Evolutionary conservation across 2,329 filamentous ascomycete species (phyloP), one percentile per base, ranked within the genome.

Genomic region (Botrytis sinoallii): DNA sequence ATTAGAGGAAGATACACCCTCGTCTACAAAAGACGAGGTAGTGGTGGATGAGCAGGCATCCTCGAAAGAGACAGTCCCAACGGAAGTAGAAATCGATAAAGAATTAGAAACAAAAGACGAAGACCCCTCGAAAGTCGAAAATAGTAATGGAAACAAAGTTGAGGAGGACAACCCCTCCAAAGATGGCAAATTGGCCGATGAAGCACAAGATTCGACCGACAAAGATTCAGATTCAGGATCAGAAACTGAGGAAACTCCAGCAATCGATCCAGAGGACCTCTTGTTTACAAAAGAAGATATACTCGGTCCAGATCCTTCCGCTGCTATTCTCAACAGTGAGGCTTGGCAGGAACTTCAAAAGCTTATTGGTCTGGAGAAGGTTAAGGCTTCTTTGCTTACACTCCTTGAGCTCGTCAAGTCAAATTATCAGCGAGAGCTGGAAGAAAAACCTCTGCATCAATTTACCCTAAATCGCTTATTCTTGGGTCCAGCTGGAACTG

Each of bases 401-500:
- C 79, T 89, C 0, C 88, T 88, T 74, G 87, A 86, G 0, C 82
- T 84, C 55, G 86, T 89, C 18, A 79, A 89, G 18, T 85, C 85
- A 35, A 78, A 25, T 78, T 93, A 92, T 74, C 77, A 85, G 9
- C 84, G 90, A 0, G 92, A 94, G 78, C 81, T 94, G 0, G 78
- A 83, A 0, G 91, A 93, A 76, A 83, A 91, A 85, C 85, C 87
- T 0, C 80, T 85, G 0, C 83, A 93, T 0, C 83, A 90, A 73
- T 90, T 89, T 72, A 88, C 85, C 0, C 83, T 93, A 0, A 94
- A 93, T 79, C 84, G 86, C 12, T 87, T 93, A 2, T 93, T 94
- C 73, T 78, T 93, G 0, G 92, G 92, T 0, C 87, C 85, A 1
- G 92, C 92, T n/a, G 92, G 92, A 0, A 94, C 92, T 0, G 92